These are phyloP conservation scores for Solanum stenotomum DNA, from an alignment of 257 asterid species.

Conservation along the genomic window DNA sequence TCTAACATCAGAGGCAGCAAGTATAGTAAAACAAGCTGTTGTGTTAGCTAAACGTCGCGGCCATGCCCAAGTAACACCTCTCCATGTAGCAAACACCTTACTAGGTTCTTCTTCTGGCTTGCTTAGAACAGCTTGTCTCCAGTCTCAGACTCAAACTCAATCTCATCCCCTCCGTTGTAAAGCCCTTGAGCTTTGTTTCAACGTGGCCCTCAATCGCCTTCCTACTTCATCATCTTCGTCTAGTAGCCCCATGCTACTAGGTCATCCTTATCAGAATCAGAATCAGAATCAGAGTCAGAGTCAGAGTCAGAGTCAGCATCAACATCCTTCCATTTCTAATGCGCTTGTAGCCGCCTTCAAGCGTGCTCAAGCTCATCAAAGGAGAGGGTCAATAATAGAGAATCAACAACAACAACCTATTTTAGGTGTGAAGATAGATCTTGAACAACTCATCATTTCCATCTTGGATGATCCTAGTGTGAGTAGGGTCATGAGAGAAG, in stretches of 20 bases:
- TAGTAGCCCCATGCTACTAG: constrained; percentile 27
- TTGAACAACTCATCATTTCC: constrained; percentile 75
- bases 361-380: constrained; percentile 87
- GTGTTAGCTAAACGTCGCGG: constrained; percentile 68
- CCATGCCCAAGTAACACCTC: constrained; percentile 89
- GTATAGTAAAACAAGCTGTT: constrained; percentile 54
- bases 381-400: constrained; percentile 65
- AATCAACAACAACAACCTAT: constrained; percentile 60
- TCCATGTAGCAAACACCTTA: constrained; percentile 81
- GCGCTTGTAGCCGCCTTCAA: constrained; percentile 91
- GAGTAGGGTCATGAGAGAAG: constrained; percentile 87
- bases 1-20: constrained; percentile 48
- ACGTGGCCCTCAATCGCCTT: constrained; percentile 83
- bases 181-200: constrained; percentile 93
- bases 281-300: background rate
- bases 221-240: constrained; percentile 43
- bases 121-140: constrained; percentile 55
- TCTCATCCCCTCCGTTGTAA: constrained; percentile 90
- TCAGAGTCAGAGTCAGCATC: background rate
- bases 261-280: constrained; percentile 1
- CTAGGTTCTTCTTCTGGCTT: constrained; percentile 43
- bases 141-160: constrained; percentile 31
- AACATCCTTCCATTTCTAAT: constrained; percentile 58
- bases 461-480: constrained; percentile 90
- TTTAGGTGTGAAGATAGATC: constrained; percentile 56